Conservation (phyloP, 495 filamentous ascomycete genomes). For the Schizothecium vesticola region DNA sequence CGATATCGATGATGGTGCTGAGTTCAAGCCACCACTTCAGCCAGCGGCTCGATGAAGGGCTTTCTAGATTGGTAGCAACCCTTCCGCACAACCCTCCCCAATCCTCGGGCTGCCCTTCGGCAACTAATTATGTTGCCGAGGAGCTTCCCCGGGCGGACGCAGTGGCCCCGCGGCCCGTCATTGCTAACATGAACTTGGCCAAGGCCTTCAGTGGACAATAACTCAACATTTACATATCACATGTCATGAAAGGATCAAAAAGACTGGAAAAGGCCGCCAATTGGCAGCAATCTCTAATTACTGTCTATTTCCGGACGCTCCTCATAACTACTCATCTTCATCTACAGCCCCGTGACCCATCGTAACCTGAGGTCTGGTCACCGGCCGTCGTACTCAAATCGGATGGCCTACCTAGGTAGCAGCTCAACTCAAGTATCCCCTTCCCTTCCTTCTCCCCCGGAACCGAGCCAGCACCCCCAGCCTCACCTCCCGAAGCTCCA, state of each 20-base stretch:
- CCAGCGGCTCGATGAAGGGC: neutral
- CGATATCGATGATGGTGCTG: neutral
- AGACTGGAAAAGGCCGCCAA: neutral
- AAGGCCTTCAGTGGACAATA: too few relatives aligned
- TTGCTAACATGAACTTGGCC: neutral
- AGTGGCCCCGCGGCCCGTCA: neutral
- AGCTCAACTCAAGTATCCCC: neutral
- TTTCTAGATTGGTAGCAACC: neutral
- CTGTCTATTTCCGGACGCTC: neutral
- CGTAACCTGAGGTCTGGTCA: too few relatives aligned
- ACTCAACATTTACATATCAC: neutral
- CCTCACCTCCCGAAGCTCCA: neutral
- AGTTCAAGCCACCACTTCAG: neutral
- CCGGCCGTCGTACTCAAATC: too few relatives aligned
- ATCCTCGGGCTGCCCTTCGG: neutral
- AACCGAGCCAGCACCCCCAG: neutral
- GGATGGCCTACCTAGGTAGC: too few relatives aligned
- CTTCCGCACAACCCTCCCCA: neutral
- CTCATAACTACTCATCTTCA: neutral
- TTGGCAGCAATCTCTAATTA: neutral
- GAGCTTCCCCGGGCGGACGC: neutral
- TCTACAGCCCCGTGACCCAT: neutral
- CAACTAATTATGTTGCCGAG: constrained; percentile 1
- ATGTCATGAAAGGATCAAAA: neutral
- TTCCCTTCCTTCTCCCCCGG: neutral